phyloP scores from a whole-genome alignment of 257 asterid genomes.

The Nicotiana paniculata region DNA sequence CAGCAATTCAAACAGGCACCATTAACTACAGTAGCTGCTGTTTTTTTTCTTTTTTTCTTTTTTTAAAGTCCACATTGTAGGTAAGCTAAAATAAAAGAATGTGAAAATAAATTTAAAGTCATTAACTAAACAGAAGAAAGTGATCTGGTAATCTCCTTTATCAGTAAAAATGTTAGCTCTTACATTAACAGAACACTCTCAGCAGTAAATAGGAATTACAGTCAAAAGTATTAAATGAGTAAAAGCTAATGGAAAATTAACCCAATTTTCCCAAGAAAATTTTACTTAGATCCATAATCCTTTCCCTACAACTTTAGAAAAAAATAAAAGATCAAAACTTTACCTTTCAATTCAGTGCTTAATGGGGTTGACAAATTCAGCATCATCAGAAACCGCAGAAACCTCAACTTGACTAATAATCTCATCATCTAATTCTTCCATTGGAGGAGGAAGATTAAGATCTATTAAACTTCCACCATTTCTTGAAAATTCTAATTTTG shows the following conservation, averaged over 20 bases:
- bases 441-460: constrained; percentile 84
- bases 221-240: constrained; percentile 7
- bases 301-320: background rate
- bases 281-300: background rate
- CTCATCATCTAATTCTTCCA: constrained; percentile 45
- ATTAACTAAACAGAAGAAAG: background rate
- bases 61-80: background rate
- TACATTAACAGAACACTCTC: background rate
- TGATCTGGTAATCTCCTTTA: background rate
- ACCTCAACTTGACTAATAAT: constrained; percentile 44
- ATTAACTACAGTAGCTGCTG: background rate
- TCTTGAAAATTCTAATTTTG: constrained; percentile 24
- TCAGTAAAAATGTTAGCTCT: background rate
- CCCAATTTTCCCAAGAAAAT: background rate
- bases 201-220: background rate
- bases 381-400: constrained; percentile 58
- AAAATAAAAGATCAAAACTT: background rate
- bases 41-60: background rate
- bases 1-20: constrained; percentile 4
- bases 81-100: background rate
- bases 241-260: background rate
- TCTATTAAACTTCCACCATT: constrained; percentile 42
- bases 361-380: constrained; percentile 21
- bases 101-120: background rate
- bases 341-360: constrained; percentile 8